Evolutionary conservation across 2,329 filamentous ascomycete species (phyloP).

Genomic region (Fusarium sp.): DNA sequence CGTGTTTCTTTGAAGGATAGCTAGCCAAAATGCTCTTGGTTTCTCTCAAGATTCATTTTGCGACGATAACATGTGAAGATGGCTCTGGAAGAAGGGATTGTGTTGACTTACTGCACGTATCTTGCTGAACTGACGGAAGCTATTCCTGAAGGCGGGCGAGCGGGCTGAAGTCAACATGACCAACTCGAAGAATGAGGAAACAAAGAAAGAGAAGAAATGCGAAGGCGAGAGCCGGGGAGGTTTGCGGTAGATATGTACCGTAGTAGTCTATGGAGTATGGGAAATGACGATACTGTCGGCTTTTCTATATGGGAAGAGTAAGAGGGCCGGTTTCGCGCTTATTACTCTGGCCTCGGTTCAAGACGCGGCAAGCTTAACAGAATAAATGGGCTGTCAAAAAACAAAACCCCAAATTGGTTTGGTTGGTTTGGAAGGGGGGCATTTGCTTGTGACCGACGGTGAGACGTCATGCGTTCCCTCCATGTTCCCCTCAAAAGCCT

Average conservation of each 20-base stretch:
- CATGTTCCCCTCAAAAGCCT: slow-evolving; percentile 39
- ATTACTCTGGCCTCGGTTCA: slow-evolving; percentile 37
- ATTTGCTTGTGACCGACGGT: slow-evolving; percentile 36
- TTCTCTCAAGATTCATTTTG: neutral
- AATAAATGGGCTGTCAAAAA: neutral
- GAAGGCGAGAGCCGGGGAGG: neutral
- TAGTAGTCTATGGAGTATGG: neutral
- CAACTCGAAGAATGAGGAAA: slow-evolving; percentile 28
- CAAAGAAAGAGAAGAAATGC: slow-evolving; percentile 9
- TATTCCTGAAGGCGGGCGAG: slow-evolving; percentile 51
- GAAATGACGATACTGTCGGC: slow-evolving; percentile 21
- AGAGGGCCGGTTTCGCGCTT: slow-evolving; percentile 31
- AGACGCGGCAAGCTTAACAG: slow-evolving; percentile 22
- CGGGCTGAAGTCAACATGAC: slow-evolving; percentile 54
- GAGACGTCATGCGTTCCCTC: slow-evolving; percentile 37
- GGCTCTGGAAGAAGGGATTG: neutral
- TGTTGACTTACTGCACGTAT: slow-evolving; percentile 43
- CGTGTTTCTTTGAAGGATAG: neutral
- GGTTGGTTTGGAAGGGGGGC: neutral
- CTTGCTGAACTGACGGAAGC: slow-evolving; percentile 49
- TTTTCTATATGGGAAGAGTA: slow-evolving; percentile 31
- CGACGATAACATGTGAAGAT: slow-evolving; percentile 9
- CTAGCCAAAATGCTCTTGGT: neutral
- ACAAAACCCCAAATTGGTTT: neutral
- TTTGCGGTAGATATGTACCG: slow-evolving; percentile 13